A percentile compares a stretch with the other conserved stretches of the same genome.
These are phyloP conservation scores for Pyropia yezoensis DNA, from an alignment of 23 red algal genomes.

Conservation along the genomic window DNA sequence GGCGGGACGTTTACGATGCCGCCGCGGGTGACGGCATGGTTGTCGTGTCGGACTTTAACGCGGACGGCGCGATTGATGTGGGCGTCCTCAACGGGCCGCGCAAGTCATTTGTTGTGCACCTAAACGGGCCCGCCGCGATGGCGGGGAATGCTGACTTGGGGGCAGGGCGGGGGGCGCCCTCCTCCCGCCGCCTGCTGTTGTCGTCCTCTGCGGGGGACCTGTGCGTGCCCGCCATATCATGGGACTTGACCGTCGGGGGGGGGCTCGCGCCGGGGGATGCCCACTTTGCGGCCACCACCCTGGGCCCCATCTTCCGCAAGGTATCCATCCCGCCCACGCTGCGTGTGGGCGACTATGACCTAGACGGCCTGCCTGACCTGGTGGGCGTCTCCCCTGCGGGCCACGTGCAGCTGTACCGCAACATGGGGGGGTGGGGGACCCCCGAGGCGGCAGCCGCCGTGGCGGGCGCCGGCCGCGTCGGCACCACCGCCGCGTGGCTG, in stretches of 20 bases:
- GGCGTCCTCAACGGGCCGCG: constrained; percentile 32
- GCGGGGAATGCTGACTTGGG: no score
- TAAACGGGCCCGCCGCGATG: constrained; percentile 8
- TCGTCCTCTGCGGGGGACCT: constrained; percentile 15
- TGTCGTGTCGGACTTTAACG: constrained; percentile 48
- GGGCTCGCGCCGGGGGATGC: constrained; percentile 16
- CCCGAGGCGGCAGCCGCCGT: neutral
- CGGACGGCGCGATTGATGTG: constrained; percentile 73
- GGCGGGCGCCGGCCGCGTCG: no score
- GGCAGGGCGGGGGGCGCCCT: no score
- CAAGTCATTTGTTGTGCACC: constrained; percentile 25
- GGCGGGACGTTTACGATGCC: constrained; percentile 30
- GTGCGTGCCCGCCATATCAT: constrained; percentile 22
- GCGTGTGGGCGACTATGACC: constrained; percentile 61
- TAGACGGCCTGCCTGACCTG: constrained; percentile 66
- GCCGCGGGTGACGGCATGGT: constrained; percentile 32
- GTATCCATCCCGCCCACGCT: constrained; percentile 24
- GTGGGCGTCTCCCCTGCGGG: constrained; percentile 5
- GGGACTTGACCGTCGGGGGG: constrained; percentile 21
- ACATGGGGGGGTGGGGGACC: constrained; percentile 16
- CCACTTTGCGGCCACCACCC: neutral
- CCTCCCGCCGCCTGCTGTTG: neutral
- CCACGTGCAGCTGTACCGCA: constrained; percentile 18
- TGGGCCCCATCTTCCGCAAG: constrained; percentile 37
- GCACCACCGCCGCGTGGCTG: no score